Percentiles rank a stretch among this genome's conserved stretches.
These are phyloP conservation scores for Passiflora organensis DNA, from an alignment of 345 rosid genomes.

Conservation along the genomic window DNA sequence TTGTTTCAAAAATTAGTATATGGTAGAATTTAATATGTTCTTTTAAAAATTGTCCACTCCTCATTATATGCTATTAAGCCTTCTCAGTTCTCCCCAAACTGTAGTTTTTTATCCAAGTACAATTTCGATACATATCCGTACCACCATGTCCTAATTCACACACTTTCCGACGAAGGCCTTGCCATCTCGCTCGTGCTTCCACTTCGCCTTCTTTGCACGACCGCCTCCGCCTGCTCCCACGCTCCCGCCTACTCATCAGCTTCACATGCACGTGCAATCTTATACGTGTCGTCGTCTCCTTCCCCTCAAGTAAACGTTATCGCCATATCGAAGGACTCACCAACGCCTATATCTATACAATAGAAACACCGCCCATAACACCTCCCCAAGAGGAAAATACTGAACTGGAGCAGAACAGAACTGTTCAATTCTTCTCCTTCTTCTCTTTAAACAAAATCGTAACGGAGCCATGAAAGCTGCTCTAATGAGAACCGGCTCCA, in stretches of 20 bases:
- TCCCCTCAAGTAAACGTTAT: conserved; percentile 23
- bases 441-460: background rate
- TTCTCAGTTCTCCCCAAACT: no score
- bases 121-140: no score
- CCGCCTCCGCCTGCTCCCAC: conserved; percentile 20
- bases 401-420: background rate
- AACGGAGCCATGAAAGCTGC: conserved; percentile 43
- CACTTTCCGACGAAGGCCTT: no score
- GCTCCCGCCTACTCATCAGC: conserved; percentile 29
- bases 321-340: conserved; percentile 41
- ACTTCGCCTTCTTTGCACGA: background rate
- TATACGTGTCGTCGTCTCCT: conserved; percentile 39
- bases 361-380: no score
- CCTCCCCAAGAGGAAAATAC: background rate
- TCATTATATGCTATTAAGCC: no score
- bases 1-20: background rate
- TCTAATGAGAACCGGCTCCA: conserved; percentile 54
- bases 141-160: no score
- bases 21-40: background rate
- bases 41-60: no score
- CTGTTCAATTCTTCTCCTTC: background rate
- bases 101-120: no score
- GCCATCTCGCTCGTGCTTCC: conserved; percentile 11
- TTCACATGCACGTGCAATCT: conserved; percentile 22
- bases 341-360: conserved; percentile 13